These are phyloP conservation scores for Petunia axillaris DNA, from an alignment of 257 asterid genomes.

Conservation along the genomic window DNA sequence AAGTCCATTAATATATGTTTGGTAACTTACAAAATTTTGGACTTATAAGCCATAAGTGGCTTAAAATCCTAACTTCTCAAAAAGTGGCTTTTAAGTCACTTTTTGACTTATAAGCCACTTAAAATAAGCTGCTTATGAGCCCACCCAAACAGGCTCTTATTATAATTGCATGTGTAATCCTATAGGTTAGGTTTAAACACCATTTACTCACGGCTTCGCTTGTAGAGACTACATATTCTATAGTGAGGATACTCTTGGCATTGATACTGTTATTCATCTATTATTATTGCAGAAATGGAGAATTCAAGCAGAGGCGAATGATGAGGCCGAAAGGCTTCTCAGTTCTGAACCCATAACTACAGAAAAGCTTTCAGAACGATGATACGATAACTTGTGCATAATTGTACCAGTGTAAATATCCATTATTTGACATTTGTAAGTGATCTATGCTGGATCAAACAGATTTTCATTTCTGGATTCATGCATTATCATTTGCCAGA, in stretches of 20 bases:
- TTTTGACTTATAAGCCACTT: no score
- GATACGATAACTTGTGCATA: slow-evolving; percentile 29
- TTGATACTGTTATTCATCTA: slow-evolving; percentile 20
- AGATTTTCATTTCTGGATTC: slow-evolving; percentile 4
- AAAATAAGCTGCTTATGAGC: no score
- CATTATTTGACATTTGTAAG: neutral
- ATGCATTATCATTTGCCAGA: neutral
- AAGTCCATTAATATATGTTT: no score
- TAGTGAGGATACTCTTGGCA: neutral
- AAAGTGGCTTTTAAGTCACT: no score
- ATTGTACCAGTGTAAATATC: slow-evolving; percentile 11
- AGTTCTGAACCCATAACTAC: slow-evolving; percentile 64
- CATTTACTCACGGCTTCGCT: neutral
- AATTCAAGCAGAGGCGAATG: slow-evolving; percentile 91
- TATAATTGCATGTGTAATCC: slow-evolving; percentile 12
- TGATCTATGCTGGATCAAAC: neutral
- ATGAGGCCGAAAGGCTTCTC: slow-evolving; percentile 89
- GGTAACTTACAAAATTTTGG: no score
- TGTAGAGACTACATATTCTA: no score
- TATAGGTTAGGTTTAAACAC: neutral
- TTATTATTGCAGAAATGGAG: slow-evolving; percentile 75
- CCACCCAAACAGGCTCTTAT: no score
- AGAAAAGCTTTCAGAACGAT: slow-evolving; percentile 60
- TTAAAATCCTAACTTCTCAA: no score
- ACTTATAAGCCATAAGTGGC: no score